Conservation (phyloP, 2,329 filamentous ascomycete species). For the Sporothrix mexicana region DNA sequence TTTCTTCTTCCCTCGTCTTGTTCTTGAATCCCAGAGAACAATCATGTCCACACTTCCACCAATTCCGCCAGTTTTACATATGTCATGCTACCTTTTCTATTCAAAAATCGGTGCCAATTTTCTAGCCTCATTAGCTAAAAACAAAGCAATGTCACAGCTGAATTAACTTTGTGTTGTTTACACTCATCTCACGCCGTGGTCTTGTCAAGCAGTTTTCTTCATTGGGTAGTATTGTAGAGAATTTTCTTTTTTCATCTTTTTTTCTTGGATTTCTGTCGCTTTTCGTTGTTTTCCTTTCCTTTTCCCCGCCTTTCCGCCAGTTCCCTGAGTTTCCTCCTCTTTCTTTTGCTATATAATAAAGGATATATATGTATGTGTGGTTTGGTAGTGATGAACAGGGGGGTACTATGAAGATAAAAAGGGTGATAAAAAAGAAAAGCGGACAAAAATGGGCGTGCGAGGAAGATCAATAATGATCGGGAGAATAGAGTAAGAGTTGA, state of each 20-base stretch:
- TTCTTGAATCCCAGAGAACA: neutral
- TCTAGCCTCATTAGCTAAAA: neutral
- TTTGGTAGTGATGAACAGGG: neutral
- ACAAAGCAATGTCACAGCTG: neutral
- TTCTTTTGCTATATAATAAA: conserved; percentile 11
- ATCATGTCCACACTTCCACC: neutral
- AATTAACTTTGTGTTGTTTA: too few relatives aligned
- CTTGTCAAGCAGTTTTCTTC: neutral
- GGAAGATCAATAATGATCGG: neutral
- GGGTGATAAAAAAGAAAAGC: neutral
- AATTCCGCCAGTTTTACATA: neutral
- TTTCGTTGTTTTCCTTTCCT: neutral
- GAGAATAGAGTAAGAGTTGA: neutral
- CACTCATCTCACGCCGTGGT: too few relatives aligned
- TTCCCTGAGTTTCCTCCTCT: neutral
- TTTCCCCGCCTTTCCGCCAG: neutral
- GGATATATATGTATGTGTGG: conserved; percentile 17
- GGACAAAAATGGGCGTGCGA: neutral
- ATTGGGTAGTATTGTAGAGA: neutral
- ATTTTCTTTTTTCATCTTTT: conserved; percentile 20
- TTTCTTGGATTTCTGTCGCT: neutral
- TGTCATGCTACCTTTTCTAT: neutral
- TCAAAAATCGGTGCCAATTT: neutral
- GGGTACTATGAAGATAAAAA: neutral
- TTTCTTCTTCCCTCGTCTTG: neutral